Conservation (phyloP, 352 stramenopile genomes). For the Pythium dissimile region DNA sequence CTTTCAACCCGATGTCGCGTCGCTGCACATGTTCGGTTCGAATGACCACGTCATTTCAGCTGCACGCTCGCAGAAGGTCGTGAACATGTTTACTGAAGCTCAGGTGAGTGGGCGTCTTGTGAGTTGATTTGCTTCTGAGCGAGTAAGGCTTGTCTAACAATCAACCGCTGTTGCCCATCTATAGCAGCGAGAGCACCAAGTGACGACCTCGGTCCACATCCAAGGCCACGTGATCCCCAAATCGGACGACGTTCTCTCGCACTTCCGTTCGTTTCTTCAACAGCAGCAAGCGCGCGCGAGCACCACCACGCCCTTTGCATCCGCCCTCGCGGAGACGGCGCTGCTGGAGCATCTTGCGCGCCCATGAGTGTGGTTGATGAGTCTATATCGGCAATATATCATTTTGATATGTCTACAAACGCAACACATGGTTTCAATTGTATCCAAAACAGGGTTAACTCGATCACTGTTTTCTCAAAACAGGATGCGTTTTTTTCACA, state of each 20-base stretch:
- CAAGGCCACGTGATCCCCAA: slow-evolving; percentile 84
- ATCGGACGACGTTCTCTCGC: slow-evolving; percentile 41
- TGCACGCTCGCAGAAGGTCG: slow-evolving; percentile 63
- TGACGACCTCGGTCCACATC: slow-evolving; percentile 59
- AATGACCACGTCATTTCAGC: slow-evolving; percentile 82
- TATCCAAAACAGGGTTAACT: neutral
- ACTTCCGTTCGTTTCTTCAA: slow-evolving; percentile 52
- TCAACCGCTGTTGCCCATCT: neutral
- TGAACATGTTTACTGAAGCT: slow-evolving; percentile 53
- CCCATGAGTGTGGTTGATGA: neutral
- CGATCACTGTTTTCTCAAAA: neutral
- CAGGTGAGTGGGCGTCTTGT: slow-evolving; percentile 29
- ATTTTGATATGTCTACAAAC: neutral
- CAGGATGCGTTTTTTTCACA: neutral
- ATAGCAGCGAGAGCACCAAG: slow-evolving; percentile 34
- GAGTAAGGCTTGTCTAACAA: neutral
- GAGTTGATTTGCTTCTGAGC: neutral
- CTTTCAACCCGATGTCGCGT: slow-evolving; percentile 44
- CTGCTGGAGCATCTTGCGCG: neutral
- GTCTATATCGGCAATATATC: slow-evolving; percentile 8
- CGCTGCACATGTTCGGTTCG: slow-evolving; percentile 72
- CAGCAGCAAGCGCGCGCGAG: slow-evolving; percentile 23
- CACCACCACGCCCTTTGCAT: slow-evolving; percentile 16
- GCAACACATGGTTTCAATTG: neutral
- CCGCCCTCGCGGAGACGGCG: slow-evolving; percentile 11